These are phyloP conservation scores for Galerina marginata DNA, from an alignment of 768 basidiomycete species.

Conservation along the genomic window DNA sequence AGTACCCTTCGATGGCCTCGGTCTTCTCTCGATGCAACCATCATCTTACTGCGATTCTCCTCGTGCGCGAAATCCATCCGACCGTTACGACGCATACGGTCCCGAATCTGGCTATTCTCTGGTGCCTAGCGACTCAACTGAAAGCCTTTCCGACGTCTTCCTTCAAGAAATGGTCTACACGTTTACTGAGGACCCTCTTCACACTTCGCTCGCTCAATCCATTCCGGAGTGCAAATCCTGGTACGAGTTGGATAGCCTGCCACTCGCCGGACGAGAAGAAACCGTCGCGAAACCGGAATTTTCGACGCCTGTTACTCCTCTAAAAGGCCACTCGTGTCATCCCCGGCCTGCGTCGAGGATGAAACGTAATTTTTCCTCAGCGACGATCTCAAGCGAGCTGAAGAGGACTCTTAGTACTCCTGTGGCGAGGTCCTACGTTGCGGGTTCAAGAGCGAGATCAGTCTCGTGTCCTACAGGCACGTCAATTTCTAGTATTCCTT, in stretches of 20 bases:
- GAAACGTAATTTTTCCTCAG: conserved; percentile 19
- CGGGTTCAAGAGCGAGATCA: not conserved
- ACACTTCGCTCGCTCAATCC: conserved; percentile 15
- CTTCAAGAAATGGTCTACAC: conserved; percentile 26
- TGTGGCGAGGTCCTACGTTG: not conserved
- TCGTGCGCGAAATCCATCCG: not conserved
- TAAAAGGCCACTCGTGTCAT: no score
- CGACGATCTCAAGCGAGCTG: conserved; percentile 31
- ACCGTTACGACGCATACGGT: not conserved
- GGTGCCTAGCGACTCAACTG: not conserved
- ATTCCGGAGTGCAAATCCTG: conserved; percentile 28
- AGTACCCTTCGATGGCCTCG: conserved; percentile 1
- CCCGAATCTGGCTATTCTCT: not conserved
- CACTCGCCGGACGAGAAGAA: no score
- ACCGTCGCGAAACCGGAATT: no score
- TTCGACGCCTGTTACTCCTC: no score
- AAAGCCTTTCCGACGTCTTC: conserved; percentile 24
- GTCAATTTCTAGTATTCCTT: no score
- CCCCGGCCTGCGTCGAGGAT: not conserved
- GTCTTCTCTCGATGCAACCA: not conserved
- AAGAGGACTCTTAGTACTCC: conserved; percentile 15
- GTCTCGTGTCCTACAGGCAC: not conserved
- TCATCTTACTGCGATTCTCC: not conserved
- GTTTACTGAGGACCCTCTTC: conserved; percentile 27
- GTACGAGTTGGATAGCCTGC: conserved; percentile 20